Evolutionary conservation across 192 early-diverging fungal genomes (phyloP).

Genomic region (Mortierella hygrophila): DNA sequence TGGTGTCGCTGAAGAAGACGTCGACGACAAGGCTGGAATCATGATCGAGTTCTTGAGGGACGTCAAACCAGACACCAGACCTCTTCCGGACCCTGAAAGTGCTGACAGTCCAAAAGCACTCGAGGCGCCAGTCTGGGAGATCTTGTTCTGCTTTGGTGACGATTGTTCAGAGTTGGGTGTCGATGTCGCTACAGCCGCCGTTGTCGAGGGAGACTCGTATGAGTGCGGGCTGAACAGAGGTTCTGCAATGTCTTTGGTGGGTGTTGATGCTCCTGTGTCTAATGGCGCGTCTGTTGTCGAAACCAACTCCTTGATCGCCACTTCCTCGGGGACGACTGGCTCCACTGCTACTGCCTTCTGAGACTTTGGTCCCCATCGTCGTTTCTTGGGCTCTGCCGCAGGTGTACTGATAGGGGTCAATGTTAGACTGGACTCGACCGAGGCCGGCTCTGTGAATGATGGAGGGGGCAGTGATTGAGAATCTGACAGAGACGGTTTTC

Average conservation of each 20-base stretch:
- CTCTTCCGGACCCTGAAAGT: slow-evolving; percentile 18
- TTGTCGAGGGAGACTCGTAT: background rate
- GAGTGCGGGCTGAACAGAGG: background rate
- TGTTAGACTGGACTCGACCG: background rate
- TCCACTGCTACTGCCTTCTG: background rate
- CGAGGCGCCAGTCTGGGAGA: background rate
- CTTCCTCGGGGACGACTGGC: background rate
- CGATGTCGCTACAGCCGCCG: background rate
- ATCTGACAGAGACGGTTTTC: slow-evolving; percentile 11
- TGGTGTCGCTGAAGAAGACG: background rate
- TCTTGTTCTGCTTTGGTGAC: background rate
- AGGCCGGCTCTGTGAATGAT: background rate
- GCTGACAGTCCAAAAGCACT: slow-evolving; percentile 25
- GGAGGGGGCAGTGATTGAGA: slow-evolving; percentile 11
- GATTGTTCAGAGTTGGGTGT: background rate
- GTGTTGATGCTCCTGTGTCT: background rate
- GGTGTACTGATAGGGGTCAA: background rate
- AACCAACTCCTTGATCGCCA: background rate
- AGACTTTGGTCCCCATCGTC: slow-evolving; percentile 31
- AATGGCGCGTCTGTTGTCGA: background rate
- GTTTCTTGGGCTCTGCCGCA: slow-evolving; percentile 22
- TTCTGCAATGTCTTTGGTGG: background rate
- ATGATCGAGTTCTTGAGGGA: slow-evolving; percentile 55
- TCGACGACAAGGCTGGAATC: slow-evolving; percentile 36
- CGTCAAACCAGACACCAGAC: slow-evolving; percentile 43